Evolutionary conservation across 2,329 filamentous ascomycete species (phyloP).

Genomic region (Neonectria hederae): DNA sequence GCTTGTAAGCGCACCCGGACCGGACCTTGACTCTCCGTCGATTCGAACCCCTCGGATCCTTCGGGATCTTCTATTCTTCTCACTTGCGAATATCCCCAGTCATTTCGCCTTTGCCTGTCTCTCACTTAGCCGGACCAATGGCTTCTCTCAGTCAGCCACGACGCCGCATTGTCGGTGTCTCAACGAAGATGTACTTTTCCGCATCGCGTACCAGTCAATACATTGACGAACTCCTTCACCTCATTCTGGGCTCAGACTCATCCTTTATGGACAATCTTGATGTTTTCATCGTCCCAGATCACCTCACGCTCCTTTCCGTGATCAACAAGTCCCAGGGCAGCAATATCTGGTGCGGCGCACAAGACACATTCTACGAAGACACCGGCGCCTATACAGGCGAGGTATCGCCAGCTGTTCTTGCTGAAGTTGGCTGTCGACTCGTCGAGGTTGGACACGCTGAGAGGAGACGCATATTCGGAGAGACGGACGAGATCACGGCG

Average conservation of each 20-base stretch:
- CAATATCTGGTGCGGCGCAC: conserved; percentile 70
- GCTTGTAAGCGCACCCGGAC: background rate
- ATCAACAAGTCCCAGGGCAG: conserved; percentile 57
- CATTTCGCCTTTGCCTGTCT: background rate
- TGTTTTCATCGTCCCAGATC: conserved; percentile 82
- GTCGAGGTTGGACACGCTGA: conserved; percentile 87
- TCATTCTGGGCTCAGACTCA: conserved; percentile 53
- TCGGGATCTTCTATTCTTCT: background rate
- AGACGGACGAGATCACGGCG: conserved; percentile 75
- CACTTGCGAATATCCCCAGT: background rate
- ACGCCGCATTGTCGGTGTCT: conserved; percentile 76
- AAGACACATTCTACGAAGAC: conserved; percentile 78
- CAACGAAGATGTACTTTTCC: conserved; percentile 84
- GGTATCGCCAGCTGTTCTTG: conserved; percentile 74
- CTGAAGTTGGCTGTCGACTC: conserved; percentile 73
- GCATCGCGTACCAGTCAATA: conserved; percentile 69
- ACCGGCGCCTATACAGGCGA: conserved; percentile 81
- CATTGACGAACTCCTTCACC: conserved; percentile 58
- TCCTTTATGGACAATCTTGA: conserved; percentile 63
- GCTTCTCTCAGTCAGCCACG: conserved; percentile 41
- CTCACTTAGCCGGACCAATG: conserved; percentile 21
- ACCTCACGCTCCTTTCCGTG: conserved; percentile 70
- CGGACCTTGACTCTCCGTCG: background rate
- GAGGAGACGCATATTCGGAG: conserved; percentile 74
- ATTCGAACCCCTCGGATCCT: background rate